Base-by-base conservation (phyloP, 441 rosid species). In the Corymbia citriodora region DNA sequence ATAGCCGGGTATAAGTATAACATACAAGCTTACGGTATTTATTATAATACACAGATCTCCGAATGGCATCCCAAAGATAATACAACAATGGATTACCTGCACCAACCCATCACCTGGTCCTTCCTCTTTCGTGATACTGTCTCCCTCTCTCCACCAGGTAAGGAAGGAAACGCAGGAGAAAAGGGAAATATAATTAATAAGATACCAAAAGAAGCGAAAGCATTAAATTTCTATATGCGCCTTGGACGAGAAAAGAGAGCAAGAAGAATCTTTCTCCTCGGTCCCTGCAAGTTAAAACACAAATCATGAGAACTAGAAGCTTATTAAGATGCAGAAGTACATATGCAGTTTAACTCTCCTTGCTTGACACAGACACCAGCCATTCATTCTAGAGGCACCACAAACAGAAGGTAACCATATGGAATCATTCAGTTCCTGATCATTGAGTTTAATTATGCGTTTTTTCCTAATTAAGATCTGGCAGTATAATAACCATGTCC, bases 231-330 rank as follows among this genome's bases (percentile, higher is more conserved):
- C 85, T 74, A 74, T 25, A 21, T 10, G 29, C n/a, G 87, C 33
- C 90, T 89, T 57, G 90, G 55, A 27, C 85, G 87, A 79, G 90
- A 79, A 59, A 79, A 48, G 70, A 89, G 90, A 59, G 90, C 85
- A 23, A 81, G 90, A 89, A 89, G 87, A 55, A 89, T 89, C 90
- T 89, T 89, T 85, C 90, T 89, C 87, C 90, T 89, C 6, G 90
- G 90, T 45, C 90, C 90, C 90, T 89, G 90, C 49, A 36, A 55
- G 59, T 79, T 13, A 45, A 36, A 40, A 40, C 65, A 81, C 68
- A 53, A 5, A 55, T 72, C 29, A 52, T 89, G 68, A 81, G 50
- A 55, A 55, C 52, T 11, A 25, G 85, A 50, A 74, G 52, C 52
- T 74, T 74, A 40, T 40, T 40, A 23, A 40, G 52, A 74, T 40